Percentiles rank a stretch among this genome's conserved stretches.
Conservation (phyloP, 73 alveolate species). For the Paramecium tetraurelia region DNA sequence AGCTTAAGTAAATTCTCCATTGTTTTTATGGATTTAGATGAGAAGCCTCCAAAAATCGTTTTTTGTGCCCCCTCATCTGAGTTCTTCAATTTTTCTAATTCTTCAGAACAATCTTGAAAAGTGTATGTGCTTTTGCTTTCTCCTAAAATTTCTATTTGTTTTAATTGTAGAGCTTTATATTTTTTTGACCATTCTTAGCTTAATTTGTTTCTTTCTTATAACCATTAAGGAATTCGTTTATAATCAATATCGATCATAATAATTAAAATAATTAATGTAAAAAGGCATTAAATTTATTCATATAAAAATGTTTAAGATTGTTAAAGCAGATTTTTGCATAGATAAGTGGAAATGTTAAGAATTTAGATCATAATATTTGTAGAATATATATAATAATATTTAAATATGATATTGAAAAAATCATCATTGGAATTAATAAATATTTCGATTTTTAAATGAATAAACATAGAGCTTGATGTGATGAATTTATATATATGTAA, state of each 20-base stretch:
- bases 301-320: background rate
- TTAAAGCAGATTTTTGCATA: background rate
- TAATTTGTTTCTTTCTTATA: background rate
- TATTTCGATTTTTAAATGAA: background rate
- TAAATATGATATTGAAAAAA: background rate
- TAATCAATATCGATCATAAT: constrained; percentile 44
- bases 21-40: background rate
- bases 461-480: background rate
- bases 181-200: constrained; percentile 23
- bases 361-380: background rate
- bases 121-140: background rate
- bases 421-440: too few relatives aligned
- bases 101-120: background rate
- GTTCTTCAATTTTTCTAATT: background rate
- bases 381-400: background rate
- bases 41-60: constrained; percentile 25
- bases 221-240: background rate
- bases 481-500: background rate
- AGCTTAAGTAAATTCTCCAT: background rate
- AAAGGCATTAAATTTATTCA: background rate
- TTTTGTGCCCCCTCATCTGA: constrained; percentile 15
- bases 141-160: background rate
- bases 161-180: constrained; percentile 31
- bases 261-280: background rate
- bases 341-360: background rate